Conservation (phyloP, 805 yeast genomes). For the Pichia thaimueangensis region DNA sequence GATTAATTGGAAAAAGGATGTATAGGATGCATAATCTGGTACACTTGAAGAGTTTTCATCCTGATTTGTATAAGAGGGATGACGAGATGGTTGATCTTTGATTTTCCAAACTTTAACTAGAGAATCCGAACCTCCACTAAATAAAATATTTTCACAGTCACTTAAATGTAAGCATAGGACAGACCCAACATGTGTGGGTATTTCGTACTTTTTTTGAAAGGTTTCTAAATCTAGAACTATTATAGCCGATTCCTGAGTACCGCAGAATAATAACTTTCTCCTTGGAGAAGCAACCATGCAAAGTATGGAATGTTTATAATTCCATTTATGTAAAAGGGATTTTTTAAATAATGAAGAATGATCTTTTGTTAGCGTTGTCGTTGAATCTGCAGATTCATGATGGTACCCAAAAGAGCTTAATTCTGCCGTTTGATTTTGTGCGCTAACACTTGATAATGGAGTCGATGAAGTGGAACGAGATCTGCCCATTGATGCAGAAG, state of each 20-base stretch:
- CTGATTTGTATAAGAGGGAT: neutral
- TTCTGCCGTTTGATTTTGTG: neutral
- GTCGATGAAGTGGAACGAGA: constrained; percentile 2
- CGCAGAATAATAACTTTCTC: constrained; percentile 65
- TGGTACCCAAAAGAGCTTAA: constrained; percentile 12
- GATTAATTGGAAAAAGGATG: constrained; percentile 17
- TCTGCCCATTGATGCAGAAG: constrained; percentile 1
- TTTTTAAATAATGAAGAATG: constrained; percentile 9
- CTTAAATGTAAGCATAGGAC: constrained; percentile 62
- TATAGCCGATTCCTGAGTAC: constrained; percentile 82
- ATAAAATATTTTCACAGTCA: constrained; percentile 49
- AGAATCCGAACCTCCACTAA: constrained; percentile 89
- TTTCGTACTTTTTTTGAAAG: constrained; percentile 46
- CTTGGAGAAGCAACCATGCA: constrained; percentile 60
- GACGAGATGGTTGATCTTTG: constrained; percentile 20
- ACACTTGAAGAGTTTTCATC: neutral
- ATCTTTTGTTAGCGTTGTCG: constrained; percentile 10
- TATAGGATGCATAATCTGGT: neutral
- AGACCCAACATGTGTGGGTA: constrained; percentile 66
- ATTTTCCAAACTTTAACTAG: constrained; percentile 81
- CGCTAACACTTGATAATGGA: neutral
- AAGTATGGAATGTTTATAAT: constrained; percentile 61
- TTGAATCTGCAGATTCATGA: constrained; percentile 9
- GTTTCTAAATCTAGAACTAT: constrained; percentile 62
- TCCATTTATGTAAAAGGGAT: constrained; percentile 62